Percentiles rank a stretch among this genome's conserved stretches.
These are phyloP conservation scores for Lasiosphaeria hispida DNA, from an alignment of 495 filamentous ascomycete species.

Conservation along the genomic window DNA sequence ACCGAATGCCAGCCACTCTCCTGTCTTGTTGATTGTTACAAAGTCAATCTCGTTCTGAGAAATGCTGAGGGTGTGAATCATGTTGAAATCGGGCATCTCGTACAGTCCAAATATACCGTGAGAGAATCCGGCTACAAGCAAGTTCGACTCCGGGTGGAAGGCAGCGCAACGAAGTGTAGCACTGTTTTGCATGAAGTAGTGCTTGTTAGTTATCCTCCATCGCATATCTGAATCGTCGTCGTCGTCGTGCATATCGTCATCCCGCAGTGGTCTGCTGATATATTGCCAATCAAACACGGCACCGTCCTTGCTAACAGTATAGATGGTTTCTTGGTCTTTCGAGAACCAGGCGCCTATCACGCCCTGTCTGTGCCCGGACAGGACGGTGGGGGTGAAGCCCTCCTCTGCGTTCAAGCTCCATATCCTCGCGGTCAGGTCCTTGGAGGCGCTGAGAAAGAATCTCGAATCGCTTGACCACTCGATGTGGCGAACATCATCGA, in stretches of 20 bases:
- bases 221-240: constrained; percentile 55
- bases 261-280: constrained; percentile 50
- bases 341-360: constrained; percentile 91
- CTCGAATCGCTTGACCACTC: constrained; percentile 94
- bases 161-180: constrained; percentile 84
- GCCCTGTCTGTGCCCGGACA: constrained; percentile 84
- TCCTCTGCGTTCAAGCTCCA: constrained; percentile 89
- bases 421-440: constrained; percentile 88
- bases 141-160: constrained; percentile 80
- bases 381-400: constrained; percentile 81
- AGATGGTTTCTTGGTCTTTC: constrained; percentile 74
- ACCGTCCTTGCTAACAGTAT: constrained; percentile 58
- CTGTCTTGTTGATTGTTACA: constrained; percentile 86
- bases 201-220: constrained; percentile 83
- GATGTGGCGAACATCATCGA: constrained; percentile 77
- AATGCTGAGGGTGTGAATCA: constrained; percentile 86
- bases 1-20: constrained; percentile 98
- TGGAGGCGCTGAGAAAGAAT: constrained; percentile 88
- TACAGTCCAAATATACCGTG: constrained; percentile 91
- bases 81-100: constrained; percentile 95
- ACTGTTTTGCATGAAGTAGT: constrained; percentile 90
- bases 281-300: constrained; percentile 67
- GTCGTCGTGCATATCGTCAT: constrained; percentile 60
- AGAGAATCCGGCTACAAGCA: constrained; percentile 90
- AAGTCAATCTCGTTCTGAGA: constrained; percentile 95